phyloP scores from a whole-genome alignment of 2,329 filamentous ascomycete species.

The Alternaria metachromatica region DNA sequence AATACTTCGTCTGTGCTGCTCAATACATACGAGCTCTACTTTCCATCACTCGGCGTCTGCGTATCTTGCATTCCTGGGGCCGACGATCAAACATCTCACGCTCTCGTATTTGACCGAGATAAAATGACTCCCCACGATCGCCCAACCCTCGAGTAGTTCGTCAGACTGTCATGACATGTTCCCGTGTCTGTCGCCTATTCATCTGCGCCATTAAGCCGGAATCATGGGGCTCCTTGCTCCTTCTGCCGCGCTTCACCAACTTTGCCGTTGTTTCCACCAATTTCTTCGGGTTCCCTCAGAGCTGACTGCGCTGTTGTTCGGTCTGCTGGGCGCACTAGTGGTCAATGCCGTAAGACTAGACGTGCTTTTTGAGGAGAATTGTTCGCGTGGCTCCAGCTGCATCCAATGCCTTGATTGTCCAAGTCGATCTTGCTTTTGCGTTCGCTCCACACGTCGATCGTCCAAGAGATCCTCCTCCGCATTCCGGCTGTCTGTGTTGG shows the following conservation, averaged over 20 bases:
- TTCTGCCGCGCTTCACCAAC: constrained; percentile 6
- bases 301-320: background rate
- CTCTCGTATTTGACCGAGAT: constrained; percentile 11
- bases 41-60: background rate
- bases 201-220: constrained; percentile 2
- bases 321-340: background rate
- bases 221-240: constrained; percentile 21
- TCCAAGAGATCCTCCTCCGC: constrained; percentile 1
- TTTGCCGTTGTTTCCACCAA: constrained; percentile 1
- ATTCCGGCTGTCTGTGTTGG: constrained; percentile 1
- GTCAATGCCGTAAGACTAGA: constrained; percentile 1
- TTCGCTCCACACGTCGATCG: constrained; percentile 14
- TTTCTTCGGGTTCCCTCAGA: background rate
- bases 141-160: constrained; percentile 19
- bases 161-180: constrained; percentile 6
- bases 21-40: background rate
- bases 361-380: constrained; percentile 1
- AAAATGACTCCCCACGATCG: constrained; percentile 10
- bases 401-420: background rate
- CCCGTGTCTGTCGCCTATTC: constrained; percentile 10
- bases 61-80: background rate
- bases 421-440: background rate
- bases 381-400: background rate
- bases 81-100: background rate
- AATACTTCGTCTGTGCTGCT: background rate